A percentile compares a stretch with the other conserved stretches of the same genome.
phyloP scores from a whole-genome alignment of 768 basidiomycete genomes.

The Leccinum arenicola region DNA sequence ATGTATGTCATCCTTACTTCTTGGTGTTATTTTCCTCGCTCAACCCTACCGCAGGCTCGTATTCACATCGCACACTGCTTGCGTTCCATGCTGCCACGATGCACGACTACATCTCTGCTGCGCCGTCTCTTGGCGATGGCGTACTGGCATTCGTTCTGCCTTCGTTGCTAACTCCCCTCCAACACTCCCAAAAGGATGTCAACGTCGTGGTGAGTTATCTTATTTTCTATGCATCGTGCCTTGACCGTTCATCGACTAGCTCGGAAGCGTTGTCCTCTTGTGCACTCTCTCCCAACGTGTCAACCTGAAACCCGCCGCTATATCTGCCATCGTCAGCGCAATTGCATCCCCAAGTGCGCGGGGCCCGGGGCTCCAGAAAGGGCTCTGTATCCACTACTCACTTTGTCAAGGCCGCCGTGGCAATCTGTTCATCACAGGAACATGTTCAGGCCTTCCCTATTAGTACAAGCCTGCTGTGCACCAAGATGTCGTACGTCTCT shows the following conservation, averaged over 20 bases:
- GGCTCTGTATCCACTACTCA: constrained; percentile 49
- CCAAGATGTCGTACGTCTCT: constrained; percentile 46
- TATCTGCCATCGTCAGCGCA: constrained; percentile 54
- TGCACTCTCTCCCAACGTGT: constrained; percentile 68
- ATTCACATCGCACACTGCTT: constrained; percentile 66
- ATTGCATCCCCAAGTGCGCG: constrained; percentile 50
- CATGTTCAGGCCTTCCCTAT: constrained; percentile 46
- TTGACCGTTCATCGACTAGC: constrained; percentile 35
- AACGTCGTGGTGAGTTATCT: constrained; percentile 45
- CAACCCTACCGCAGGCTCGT: constrained; percentile 27
- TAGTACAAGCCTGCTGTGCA: constrained; percentile 40
- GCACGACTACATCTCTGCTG: constrained; percentile 72
- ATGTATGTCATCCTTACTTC: constrained; percentile 19
- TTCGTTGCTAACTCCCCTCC: constrained; percentile 58
- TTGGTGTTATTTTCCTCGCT: background rate
- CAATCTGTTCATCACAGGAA: constrained; percentile 63
- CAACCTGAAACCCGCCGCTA: constrained; percentile 52
- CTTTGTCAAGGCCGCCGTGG: constrained; percentile 61
- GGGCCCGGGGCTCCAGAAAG: constrained; percentile 16
- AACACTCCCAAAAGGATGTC: constrained; percentile 43
- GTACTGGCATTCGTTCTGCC: constrained; percentile 63
- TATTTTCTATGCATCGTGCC: background rate
- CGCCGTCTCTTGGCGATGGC: constrained; percentile 59
- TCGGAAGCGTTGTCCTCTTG: constrained; percentile 73
- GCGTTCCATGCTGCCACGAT: constrained; percentile 80